These are phyloP conservation scores for Fragaria iinumae DNA, from an alignment of 306 rosid genomes.

Conservation along the genomic window DNA sequence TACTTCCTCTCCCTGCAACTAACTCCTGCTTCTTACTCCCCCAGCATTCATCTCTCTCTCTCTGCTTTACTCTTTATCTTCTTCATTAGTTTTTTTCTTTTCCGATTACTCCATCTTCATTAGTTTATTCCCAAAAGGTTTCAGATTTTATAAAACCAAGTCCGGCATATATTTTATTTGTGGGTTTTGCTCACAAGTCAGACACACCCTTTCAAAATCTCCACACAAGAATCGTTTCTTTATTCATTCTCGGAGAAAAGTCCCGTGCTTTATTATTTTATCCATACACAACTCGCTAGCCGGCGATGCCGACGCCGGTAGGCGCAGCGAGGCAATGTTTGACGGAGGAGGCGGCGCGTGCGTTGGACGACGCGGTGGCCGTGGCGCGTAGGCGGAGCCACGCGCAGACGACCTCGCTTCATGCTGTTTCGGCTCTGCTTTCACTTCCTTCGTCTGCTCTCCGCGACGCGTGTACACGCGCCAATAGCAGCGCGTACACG, in stretches of 20 bases:
- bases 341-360: conserved; percentile 87
- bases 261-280: neutral
- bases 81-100: neutral
- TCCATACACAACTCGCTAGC: conserved; percentile 40
- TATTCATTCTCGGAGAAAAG: neutral
- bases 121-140: neutral
- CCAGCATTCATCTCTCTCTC: conserved; percentile 10
- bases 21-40: neutral
- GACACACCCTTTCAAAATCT: neutral
- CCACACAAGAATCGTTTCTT: neutral
- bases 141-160: neutral
- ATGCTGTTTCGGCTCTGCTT: conserved; percentile 76
- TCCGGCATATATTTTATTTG: neutral
- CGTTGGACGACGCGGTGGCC: conserved; percentile 70
- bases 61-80: neutral
- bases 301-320: conserved; percentile 99
- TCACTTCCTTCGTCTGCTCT: conserved; percentile 63
- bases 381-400: conserved; percentile 84
- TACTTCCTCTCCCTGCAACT: neutral
- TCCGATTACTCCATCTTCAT: neutral
- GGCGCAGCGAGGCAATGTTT: conserved; percentile 88
- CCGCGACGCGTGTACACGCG: conserved; percentile 79
- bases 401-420: conserved; percentile 88
- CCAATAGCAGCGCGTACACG: conserved; percentile 61
- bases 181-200: neutral